Conservation (phyloP, 2,329 filamentous ascomycete genomes). For the Gremmenia infestans region DNA sequence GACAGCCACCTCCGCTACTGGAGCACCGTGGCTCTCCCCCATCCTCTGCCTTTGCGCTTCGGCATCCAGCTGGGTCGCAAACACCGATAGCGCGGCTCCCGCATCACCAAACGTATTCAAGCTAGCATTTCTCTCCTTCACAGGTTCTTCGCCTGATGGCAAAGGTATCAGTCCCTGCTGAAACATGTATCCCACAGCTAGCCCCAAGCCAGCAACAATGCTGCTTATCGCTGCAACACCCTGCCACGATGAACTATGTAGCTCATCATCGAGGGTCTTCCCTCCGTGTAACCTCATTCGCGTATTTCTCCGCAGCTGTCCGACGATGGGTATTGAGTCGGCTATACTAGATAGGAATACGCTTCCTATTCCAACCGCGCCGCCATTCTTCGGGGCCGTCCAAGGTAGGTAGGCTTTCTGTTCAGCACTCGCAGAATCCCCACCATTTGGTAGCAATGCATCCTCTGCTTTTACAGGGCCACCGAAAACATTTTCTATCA, state of each 20-base stretch:
- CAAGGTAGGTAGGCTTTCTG: slow-evolving; percentile 27
- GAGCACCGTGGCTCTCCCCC: slow-evolving; percentile 10
- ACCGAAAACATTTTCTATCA: slow-evolving; percentile 36
- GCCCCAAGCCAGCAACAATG: slow-evolving; percentile 26
- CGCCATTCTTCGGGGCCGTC: slow-evolving; percentile 26
- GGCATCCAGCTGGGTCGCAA: slow-evolving; percentile 19
- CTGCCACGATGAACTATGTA: slow-evolving; percentile 18
- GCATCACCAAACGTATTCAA: slow-evolving; percentile 26
- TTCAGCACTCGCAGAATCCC: slow-evolving; percentile 6
- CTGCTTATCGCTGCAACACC: slow-evolving; percentile 21
- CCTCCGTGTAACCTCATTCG: slow-evolving; percentile 22
- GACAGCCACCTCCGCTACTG: slow-evolving; percentile 23
- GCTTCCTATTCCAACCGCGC: slow-evolving; percentile 23
- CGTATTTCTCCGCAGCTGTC: slow-evolving; percentile 25
- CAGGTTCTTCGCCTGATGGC: slow-evolving; percentile 9
- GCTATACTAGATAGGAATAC: slow-evolving; percentile 25
- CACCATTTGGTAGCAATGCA: slow-evolving; percentile 19
- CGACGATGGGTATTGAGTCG: slow-evolving; percentile 28
- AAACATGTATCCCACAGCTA: slow-evolving; percentile 30
- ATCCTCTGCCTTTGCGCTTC: slow-evolving; percentile 13
- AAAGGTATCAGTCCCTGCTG: slow-evolving; percentile 30
- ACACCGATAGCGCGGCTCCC: slow-evolving; percentile 23
- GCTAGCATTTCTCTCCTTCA: slow-evolving; percentile 8
- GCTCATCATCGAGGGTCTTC: slow-evolving; percentile 21
- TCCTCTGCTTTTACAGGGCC: slow-evolving; percentile 23